Evolutionary conservation across 331 rosid species (phyloP).

Genomic region (Acacia pycnantha): DNA sequence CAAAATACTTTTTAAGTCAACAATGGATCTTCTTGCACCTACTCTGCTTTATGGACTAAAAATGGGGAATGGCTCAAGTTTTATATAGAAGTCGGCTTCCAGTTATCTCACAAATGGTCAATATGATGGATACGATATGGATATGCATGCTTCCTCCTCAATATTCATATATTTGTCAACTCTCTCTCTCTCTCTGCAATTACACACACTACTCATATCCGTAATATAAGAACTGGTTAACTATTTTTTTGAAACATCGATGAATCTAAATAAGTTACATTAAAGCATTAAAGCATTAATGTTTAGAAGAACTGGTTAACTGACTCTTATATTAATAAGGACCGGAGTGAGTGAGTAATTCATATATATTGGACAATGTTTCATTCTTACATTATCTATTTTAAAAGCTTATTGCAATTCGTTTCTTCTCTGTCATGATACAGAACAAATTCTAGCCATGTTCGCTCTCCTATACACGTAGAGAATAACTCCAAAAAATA

Average conservation of each 20-base stretch:
- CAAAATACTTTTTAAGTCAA: slow-evolving; percentile 8
- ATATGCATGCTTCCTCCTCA: too few relatives aligned
- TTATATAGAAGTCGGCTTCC: slow-evolving; percentile 1
- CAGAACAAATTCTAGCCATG: background rate
- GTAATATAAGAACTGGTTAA: too few relatives aligned
- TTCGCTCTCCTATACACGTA: background rate
- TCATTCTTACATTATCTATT: background rate
- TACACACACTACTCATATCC: too few relatives aligned
- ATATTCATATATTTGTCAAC: background rate
- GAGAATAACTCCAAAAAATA: background rate
- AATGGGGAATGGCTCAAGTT: slow-evolving; percentile 31
- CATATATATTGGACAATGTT: too few relatives aligned
- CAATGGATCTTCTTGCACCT: background rate
- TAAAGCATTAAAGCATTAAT: too few relatives aligned
- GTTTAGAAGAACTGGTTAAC: too few relatives aligned
- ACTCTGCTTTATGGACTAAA: background rate
- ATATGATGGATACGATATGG: background rate
- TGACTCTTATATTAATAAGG: too few relatives aligned
- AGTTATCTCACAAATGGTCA: background rate
- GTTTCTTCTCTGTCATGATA: background rate
- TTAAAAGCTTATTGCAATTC: background rate
- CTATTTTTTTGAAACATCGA: too few relatives aligned
- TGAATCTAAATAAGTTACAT: too few relatives aligned
- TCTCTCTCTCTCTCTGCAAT: background rate
- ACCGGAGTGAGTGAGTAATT: too few relatives aligned